Evolutionary conservation across 1,284 basidiomycete species (phyloP), one percentile per base, ranked within the genome.

Genomic region (Sparassis latifolia): DNA sequence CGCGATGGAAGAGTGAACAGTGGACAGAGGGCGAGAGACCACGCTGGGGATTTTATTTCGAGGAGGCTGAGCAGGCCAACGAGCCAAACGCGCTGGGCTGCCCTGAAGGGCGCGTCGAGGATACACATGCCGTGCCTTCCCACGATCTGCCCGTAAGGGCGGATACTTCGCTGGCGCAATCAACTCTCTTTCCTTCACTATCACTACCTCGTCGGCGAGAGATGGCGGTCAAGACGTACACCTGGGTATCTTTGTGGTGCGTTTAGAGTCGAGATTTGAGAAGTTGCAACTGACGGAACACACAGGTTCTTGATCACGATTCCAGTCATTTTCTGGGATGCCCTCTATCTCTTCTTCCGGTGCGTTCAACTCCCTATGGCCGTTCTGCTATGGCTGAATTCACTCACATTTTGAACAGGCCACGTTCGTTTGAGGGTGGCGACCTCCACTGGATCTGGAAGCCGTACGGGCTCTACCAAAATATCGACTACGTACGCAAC

Each of bases 401-500:
- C 33, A 44, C 38, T 10, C 27, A 33, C 5, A 40, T 43, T 29
- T 35, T 9, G 27, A 44, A 33, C 50, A 79, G 81, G 45, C 84
- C 82, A 3, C 73, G 80, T 29, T 82, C 79, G 5, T 80, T 86
- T 74, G 61, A 65, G n/a, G 90, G 89, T 2, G 92, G 92, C 2
- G 89, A 92, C 68, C 72, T 92, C 39, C 84, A 90, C 58, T 93
- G 89, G 89, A 79, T 94, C 45, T 95, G 91, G 92, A 74, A 78
- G 55, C 89, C 89, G 1, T 93, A 93, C 64, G 78, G 72, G 50
- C 62, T 89, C 32, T 92, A 92, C 66, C 84, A 86, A 58, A 72
- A 86, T 42, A 72, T 94, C 48, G 86, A 89, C 63, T 72, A 75
- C 53, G 80, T 81, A 54, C 53, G 71, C 69, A 5, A 10, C 50